phyloP scores from a whole-genome alignment of 257 asterid species.

The Primulina huaijiensis region DNA sequence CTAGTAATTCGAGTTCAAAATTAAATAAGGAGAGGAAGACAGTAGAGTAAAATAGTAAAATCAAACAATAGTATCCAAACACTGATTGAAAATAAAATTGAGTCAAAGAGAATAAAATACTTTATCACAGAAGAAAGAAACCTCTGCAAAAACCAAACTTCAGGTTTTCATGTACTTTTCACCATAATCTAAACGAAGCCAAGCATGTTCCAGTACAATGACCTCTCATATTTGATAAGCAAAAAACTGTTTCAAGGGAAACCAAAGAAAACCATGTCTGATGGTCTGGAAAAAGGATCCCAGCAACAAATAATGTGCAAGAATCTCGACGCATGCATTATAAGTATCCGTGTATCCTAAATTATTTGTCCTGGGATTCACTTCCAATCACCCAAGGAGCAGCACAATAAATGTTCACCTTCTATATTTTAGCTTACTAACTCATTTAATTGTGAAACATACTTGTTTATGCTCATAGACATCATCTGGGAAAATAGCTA shows the following conservation, averaged over 20 bases:
- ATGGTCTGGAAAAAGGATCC: constrained; percentile 10
- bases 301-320: constrained; percentile 12
- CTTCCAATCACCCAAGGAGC: constrained; percentile 16
- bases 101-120: not conserved
- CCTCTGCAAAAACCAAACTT: constrained; percentile 13
- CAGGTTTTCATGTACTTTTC: constrained; percentile 6
- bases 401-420: not conserved
- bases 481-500: not conserved
- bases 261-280: not conserved
- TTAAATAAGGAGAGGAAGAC: not conserved
- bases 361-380: not conserved
- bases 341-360: not conserved
- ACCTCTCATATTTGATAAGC: constrained; percentile 10
- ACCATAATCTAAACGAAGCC: constrained; percentile 4
- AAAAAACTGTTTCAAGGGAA: constrained; percentile 8
- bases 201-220: not conserved
- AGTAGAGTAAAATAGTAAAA: not conserved
- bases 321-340: constrained; percentile 16
- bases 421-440: constrained; percentile 3
- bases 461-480: not conserved
- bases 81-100: not conserved
- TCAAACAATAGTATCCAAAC: not conserved
- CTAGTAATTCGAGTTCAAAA: not conserved
- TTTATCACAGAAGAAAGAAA: constrained; percentile 7
- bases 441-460: not conserved